Base-by-base conservation (phyloP, 306 rosid species). In the Begonia masoniana region DNA sequence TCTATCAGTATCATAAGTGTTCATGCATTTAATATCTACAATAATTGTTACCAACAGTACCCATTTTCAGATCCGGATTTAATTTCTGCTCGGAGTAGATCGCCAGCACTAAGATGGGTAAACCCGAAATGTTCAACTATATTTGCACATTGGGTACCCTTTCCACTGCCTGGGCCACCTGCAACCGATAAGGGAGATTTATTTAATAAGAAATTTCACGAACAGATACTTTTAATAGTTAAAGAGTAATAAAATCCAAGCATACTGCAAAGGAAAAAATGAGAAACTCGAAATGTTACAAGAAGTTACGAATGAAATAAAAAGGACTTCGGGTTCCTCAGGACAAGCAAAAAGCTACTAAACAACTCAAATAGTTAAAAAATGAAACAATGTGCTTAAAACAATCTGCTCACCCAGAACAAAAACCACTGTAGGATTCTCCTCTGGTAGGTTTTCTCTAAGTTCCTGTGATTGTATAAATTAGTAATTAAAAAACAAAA, bases 141-240 rank as follows among this genome's bases (percentile, higher is more conserved):
- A 54, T 79, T 83, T 52, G 87, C 73, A 81, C 96, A 92, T 54
- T 92, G 99, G 23, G 99, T 92, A 59, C 96, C 99, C 78, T 92
- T 92, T 67, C 99, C 99, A 41, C 99, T 86, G 51, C 99, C 99
- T 0, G 99, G 99, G 64, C 99, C 99, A 74, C 99, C 99, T 91
- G 75, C 51, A 42, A 14, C 68, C 60, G 53, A 43, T 56, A 73
- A 68, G 49, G 15, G 49, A 45, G 49, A 45, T 10, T 45, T 45
- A 10, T 45, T n/a, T 43, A 43, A 2, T 51, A 67, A 13, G 63
- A 66, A 52, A 26, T 53, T 59, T 31, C 9, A 31, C 64, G 56
- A 45, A 42, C 24, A 10, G 50, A 68, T 57, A 8, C 5, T 17
- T 14, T 41, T 2, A 16, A 42, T 12, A 19, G 26, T 13, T 11